Evolutionary conservation across 208 protist genomes (phyloP).

Genomic region (Acanthamoeba quina): DNA sequence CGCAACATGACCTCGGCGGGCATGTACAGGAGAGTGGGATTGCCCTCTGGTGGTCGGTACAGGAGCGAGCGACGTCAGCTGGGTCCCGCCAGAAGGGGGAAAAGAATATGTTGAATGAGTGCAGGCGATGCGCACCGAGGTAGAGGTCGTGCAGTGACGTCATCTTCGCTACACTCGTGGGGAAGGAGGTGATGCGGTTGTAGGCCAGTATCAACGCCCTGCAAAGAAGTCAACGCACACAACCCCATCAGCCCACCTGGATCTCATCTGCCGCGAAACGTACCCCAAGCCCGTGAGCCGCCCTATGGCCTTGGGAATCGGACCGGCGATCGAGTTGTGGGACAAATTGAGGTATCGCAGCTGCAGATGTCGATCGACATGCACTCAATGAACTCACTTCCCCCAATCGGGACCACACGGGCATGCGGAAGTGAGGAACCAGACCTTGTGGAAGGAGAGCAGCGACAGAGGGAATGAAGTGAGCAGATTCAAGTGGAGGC

Average conservation of each 20-base stretch:
- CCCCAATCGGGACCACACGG: background rate
- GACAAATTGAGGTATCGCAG: background rate
- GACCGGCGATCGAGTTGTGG: background rate
- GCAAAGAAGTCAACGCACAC: background rate
- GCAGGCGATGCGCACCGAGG: background rate
- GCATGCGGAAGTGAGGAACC: background rate
- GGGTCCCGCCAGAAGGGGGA: background rate
- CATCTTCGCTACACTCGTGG: background rate
- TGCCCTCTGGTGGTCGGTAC: background rate
- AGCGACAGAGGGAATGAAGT: background rate
- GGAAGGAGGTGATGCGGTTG: slow-evolving; percentile 37
- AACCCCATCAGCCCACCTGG: background rate
- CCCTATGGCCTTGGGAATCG: background rate
- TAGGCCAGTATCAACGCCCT: slow-evolving; percentile 23
- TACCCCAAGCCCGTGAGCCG: background rate
- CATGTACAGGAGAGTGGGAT: slow-evolving; percentile 34
- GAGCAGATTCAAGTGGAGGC: slow-evolving; percentile 23
- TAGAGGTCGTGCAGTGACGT: background rate
- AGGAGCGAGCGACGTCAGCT: background rate
- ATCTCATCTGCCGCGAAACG: too few species aligned
- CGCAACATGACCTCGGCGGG: background rate
- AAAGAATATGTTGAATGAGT: background rate
- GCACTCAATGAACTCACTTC: background rate
- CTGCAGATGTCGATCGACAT: background rate
- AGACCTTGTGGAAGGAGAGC: slow-evolving; percentile 28